Base-by-base conservation (phyloP, 2,329 filamentous ascomycete species). In the Pyricularia pennisetigena region DNA sequence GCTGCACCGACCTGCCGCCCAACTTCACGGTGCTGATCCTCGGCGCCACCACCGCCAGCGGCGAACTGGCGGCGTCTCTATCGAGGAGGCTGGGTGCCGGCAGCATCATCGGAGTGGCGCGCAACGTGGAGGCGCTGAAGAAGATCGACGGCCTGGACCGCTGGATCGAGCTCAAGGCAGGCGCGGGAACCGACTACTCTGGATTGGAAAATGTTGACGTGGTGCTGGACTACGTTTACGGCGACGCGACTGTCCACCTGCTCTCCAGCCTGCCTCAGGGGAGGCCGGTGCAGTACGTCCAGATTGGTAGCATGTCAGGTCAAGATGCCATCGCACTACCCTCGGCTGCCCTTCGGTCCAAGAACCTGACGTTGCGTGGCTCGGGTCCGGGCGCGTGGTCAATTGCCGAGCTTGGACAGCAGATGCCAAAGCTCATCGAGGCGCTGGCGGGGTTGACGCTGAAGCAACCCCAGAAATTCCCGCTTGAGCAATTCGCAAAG, bases 31-130 rank as follows among this genome's bases (percentile, higher is more conserved):
- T 82, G 70, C 82, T 99, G 67, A 93, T 99, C 29, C 82, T 96
- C 1, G 95, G 95, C 26, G 94, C 94, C 61, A 97, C 98, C 80
- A 97, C 97, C 77, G 98, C 95, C 0, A 84, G 82, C 61, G 86
- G 85, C 0, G 77, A 79, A 3, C 74, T 85, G 0, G 85, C 85
- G 0, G 80, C 84, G 3, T 75, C 79, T 1, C 78, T 85, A 2
- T 80, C 83, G 2, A 79, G 81, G 12, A 74, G 75, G 0, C 74
- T 85, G 2, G 85, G 85, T 0, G 85, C 85, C 0, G 78, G 75
- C 4, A 77, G 75, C 16, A 76, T 88, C 20, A 77, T 87, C 6
- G 85, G 85, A 2, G 79, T 84, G 3, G 85, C 82, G 0, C 78
- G 85, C 14, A 82, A 82, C 65, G 76, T 78, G 2, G 74, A 73